phyloP scores from a whole-genome alignment of 129 eudicot genomes.

The Lactuca sativa region DNA sequence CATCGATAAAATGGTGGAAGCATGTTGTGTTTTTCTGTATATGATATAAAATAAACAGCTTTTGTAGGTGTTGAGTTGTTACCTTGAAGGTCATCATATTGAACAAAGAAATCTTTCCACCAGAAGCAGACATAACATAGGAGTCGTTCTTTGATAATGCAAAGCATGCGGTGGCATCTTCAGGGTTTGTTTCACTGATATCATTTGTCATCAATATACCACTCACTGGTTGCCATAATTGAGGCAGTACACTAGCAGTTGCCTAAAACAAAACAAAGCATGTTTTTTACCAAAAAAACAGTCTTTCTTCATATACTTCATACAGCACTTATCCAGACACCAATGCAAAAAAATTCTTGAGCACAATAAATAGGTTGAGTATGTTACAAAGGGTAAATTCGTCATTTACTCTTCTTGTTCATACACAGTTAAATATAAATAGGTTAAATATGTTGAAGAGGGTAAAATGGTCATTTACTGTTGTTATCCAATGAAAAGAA shows the following conservation, averaged over 20 bases:
- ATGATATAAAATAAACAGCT: not conserved
- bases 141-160: constrained; percentile 86
- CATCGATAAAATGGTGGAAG: no score
- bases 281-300: no score
- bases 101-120: constrained; percentile 80
- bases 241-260: constrained; percentile 58
- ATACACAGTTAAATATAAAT: no score
- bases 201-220: constrained; percentile 86
- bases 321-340: no score
- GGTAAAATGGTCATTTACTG: no score
- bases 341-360: no score
- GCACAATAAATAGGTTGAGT: no score
- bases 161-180: constrained; percentile 75
- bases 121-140: constrained; percentile 85
- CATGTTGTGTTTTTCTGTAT: no score
- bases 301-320: no score
- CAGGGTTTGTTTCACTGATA: constrained; percentile 59
- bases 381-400: no score
- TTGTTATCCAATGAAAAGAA: not conserved
- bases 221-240: constrained; percentile 80
- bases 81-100: constrained; percentile 94
- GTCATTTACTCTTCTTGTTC: no score
- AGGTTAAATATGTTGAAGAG: no score
- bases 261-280: constrained; percentile 57
- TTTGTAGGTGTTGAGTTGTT: not conserved